phyloP scores from a whole-genome alignment of 2,329 filamentous ascomycete species.

The Pseudogymnoascus sp. region DNA sequence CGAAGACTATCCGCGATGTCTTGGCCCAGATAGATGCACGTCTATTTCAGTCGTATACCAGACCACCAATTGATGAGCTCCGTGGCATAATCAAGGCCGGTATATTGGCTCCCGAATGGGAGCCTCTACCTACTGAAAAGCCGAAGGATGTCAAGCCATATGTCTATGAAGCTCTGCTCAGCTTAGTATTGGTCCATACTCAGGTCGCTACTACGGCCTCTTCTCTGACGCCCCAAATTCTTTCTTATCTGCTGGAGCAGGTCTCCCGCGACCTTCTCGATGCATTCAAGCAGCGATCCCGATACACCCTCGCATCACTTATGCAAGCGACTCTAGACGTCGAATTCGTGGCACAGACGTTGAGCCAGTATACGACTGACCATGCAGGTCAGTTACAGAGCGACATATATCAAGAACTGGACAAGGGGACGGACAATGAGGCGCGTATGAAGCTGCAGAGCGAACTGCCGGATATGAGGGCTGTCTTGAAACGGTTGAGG shows the following conservation, averaged over 20 bases:
- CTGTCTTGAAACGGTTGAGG: conserved; percentile 73
- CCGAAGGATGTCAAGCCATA: conserved; percentile 79
- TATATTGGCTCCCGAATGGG: conserved; percentile 66
- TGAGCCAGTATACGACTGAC: conserved; percentile 83
- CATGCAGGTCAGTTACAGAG: conserved; percentile 74
- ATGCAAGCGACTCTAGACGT: conserved; percentile 98
- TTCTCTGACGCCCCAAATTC: conserved; percentile 69
- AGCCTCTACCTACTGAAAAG: conserved; percentile 46
- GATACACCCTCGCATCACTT: conserved; percentile 71
- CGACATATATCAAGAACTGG: conserved; percentile 86
- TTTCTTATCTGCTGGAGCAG: conserved; percentile 81
- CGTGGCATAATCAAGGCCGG: conserved; percentile 65
- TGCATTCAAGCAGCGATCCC: conserved; percentile 60
- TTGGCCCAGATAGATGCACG: conserved; percentile 83
- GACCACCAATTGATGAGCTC: conserved; percentile 63
- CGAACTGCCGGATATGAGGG: conserved; percentile 84
- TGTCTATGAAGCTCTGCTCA: conserved; percentile 78
- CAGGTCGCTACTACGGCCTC: conserved; percentile 76
- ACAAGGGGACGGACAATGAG: conserved; percentile 81
- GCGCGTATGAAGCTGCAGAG: conserved; percentile 73
- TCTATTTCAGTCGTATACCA: conserved; percentile 88
- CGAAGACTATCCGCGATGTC: conserved; percentile 84
- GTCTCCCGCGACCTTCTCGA: conserved; percentile 72
- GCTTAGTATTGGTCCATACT: conserved; percentile 83
- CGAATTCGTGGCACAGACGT: conserved; percentile 91